These are phyloP conservation scores for Tagetes patula DNA, from an alignment of 129 eudicot species.

Conservation along the genomic window DNA sequence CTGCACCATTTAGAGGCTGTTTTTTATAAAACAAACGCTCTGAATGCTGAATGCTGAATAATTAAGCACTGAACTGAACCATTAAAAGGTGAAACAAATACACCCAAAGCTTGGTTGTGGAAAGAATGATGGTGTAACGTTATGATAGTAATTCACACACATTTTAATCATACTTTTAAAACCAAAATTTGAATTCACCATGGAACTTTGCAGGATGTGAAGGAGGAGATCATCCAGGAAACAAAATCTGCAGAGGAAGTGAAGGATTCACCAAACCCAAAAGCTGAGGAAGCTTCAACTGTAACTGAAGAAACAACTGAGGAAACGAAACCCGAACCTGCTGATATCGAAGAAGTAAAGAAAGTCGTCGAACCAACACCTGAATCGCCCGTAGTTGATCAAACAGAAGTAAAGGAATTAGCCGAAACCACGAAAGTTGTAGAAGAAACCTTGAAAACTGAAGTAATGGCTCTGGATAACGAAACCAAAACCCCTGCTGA, in stretches of 20 bases:
- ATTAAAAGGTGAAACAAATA: no score
- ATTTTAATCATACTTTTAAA: no score
- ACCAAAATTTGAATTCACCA: no score
- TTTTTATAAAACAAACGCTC: no score
- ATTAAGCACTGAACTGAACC: no score
- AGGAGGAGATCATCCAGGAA: constrained; percentile 36
- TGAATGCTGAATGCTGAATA: no score
- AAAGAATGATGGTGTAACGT: no score
- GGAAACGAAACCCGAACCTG: constrained; percentile 19
- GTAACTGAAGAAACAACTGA: constrained; percentile 28
- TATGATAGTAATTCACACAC: no score
- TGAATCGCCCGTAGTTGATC: constrained; percentile 6
- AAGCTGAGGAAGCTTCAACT: constrained; percentile 4
- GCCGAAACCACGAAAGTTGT: constrained; percentile 4
- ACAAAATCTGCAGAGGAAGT: constrained; percentile 21
- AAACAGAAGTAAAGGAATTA: constrained; percentile 18
- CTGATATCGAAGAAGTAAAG: constrained; percentile 25
- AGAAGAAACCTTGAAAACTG: constrained; percentile 30
- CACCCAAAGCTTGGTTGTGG: no score
- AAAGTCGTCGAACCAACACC: constrained; percentile 29
- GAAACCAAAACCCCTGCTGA: constrained; percentile 27
- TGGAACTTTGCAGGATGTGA: constrained; percentile 43
- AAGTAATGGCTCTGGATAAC: constrained; percentile 31
- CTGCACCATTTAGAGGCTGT: no score
- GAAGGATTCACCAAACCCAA: constrained; percentile 7